Evolutionary conservation across 2,329 filamentous ascomycete species (phyloP).

Genomic region (Aspergillus japonicus): DNA sequence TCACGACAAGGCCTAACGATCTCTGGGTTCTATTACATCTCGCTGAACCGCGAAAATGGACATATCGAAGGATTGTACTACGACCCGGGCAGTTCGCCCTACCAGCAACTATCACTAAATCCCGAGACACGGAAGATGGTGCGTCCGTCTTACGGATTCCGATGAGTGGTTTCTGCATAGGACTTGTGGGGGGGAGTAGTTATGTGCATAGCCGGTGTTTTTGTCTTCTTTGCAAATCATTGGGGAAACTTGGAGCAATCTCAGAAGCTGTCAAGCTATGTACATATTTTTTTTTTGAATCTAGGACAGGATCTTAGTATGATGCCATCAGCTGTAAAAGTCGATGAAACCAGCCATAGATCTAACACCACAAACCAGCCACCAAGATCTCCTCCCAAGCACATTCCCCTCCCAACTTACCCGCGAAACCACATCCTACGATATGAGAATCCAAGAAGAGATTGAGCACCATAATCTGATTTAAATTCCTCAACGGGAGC

Average conservation of each 20-base stretch:
- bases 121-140: conserved; percentile 42
- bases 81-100: conserved; percentile 51
- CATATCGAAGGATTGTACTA: conserved; percentile 51
- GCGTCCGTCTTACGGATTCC: conserved; percentile 45
- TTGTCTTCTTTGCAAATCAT: not conserved
- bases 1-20: conserved; percentile 50
- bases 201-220: conserved; percentile 20
- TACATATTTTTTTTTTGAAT: not conserved
- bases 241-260: not conserved
- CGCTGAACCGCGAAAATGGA: conserved; percentile 46
- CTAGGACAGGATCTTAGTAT: not conserved
- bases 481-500: not conserved
- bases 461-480: conserved; percentile 2
- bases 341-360: not conserved
- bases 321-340: not conserved
- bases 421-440: too few relatives aligned
- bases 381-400: not conserved
- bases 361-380: not conserved
- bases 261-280: not conserved
- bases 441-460: not conserved
- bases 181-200: not conserved
- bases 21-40: conserved; percentile 53
- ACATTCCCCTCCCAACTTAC: not conserved
- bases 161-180: conserved; percentile 22
- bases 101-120: conserved; percentile 47